Conservation (phyloP, 257 asterid species). For the Solanum boliviense region DNA sequence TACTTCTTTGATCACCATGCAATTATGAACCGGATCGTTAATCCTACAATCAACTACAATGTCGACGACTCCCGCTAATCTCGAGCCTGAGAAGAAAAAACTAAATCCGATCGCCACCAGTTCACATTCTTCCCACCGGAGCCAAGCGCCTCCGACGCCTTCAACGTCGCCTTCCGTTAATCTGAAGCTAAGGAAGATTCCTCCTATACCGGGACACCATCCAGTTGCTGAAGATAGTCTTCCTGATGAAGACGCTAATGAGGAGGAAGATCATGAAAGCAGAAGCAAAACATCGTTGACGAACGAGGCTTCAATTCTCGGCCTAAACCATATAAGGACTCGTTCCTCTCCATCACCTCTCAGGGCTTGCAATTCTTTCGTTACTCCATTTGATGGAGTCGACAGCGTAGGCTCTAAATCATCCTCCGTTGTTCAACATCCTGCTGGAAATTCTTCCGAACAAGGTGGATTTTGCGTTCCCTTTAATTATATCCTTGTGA, state of each 20-base stretch:
- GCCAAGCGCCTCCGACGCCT: not conserved
- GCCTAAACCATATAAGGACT: constrained; percentile 73
- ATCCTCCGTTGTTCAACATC: constrained; percentile 13
- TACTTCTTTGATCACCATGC: not conserved
- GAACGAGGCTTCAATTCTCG: constrained; percentile 43
- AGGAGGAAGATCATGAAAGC: constrained; percentile 3
- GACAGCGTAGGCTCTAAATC: constrained; percentile 8
- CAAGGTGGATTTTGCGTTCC: constrained; percentile 23
- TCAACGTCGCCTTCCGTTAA: constrained; percentile 6
- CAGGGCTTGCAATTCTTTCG: constrained; percentile 18
- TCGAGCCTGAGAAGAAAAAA: constrained; percentile 10
- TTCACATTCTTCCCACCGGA: constrained; percentile 11
- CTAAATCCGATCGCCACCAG: not conserved
- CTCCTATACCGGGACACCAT: constrained; percentile 39
- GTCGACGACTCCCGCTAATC: constrained; percentile 27
- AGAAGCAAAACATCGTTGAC: constrained; percentile 16
- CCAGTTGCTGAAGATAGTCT: not conserved
- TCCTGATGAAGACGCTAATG: constrained; percentile 9
- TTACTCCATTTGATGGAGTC: constrained; percentile 9
- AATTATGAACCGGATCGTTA: constrained; percentile 7
- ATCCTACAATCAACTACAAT: constrained; percentile 10
- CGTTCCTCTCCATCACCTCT: constrained; percentile 48
- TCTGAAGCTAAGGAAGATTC: constrained; percentile 48
- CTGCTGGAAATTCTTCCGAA: constrained; percentile 24
- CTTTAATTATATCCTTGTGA: not conserved